Conservation (phyloP, 2,329 filamentous ascomycete species). For the Biscogniauxia sp. region DNA sequence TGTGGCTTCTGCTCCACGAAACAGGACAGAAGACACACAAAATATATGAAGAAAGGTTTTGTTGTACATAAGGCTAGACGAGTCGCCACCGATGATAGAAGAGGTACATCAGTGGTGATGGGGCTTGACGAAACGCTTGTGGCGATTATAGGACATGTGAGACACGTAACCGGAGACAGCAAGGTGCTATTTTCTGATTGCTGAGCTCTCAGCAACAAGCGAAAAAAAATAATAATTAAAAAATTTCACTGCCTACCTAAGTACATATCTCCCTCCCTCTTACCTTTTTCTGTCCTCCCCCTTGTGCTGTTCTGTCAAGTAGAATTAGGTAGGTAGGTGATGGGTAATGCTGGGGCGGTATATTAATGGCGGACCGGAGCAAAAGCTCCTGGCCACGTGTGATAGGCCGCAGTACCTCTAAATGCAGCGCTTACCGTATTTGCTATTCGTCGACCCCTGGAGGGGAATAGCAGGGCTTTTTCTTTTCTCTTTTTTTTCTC, state of each 20-base stretch:
- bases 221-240: conserved; percentile 5
- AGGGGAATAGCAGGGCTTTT: neutral
- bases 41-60: conserved; percentile 17
- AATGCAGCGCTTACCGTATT: conserved; percentile 12
- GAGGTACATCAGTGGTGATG: conserved; percentile 18
- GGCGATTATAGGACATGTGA: conserved; percentile 20
- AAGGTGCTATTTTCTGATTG: conserved; percentile 11
- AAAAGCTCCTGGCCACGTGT: conserved; percentile 24
- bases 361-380: conserved; percentile 26
- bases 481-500: neutral
- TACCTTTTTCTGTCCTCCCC: conserved; percentile 14
- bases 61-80: conserved; percentile 17
- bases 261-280: neutral
- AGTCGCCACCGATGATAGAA: conserved; percentile 18
- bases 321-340: conserved; percentile 16
- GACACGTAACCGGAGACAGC: conserved; percentile 18
- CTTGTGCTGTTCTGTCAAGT: neutral
- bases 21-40: conserved; percentile 5
- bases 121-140: conserved; percentile 19
- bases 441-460: conserved; percentile 3
- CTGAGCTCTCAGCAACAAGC: conserved; percentile 7
- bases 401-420: conserved; percentile 22
- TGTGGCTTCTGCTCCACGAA: conserved; percentile 23
- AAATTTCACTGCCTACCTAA: conserved; percentile 5
- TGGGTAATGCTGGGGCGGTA: conserved; percentile 14